phyloP scores from a whole-genome alignment of 768 basidiomycete genomes.

The Leccinellum albellum region DNA sequence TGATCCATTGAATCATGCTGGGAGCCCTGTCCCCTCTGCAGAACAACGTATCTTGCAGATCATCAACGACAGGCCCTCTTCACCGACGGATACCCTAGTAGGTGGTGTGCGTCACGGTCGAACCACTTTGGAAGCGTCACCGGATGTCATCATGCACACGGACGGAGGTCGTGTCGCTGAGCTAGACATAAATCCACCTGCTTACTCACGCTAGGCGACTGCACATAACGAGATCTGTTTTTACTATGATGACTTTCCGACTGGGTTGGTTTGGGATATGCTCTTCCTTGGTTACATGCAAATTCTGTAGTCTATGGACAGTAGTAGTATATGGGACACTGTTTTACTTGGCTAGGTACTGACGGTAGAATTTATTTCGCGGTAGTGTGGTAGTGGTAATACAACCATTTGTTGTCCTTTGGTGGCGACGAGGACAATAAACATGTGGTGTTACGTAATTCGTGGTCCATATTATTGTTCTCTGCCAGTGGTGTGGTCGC shows the following conservation, averaged over 20 bases:
- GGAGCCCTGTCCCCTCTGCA: slow-evolving; percentile 16
- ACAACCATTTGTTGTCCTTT: neutral
- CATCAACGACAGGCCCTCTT: slow-evolving; percentile 21
- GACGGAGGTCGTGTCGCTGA: slow-evolving; percentile 21
- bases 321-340: slow-evolving; percentile 5
- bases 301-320: slow-evolving; percentile 17
- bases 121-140: neutral
- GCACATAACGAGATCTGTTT: neutral
- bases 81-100: slow-evolving; percentile 14
- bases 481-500: slow-evolving; percentile 29
- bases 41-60: slow-evolving; percentile 30
- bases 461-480: neutral
- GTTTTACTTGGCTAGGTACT: slow-evolving; percentile 2
- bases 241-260: slow-evolving; percentile 15
- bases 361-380: neutral
- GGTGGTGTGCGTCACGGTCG: neutral
- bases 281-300: neutral
- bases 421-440: slow-evolving; percentile 25
- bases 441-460: slow-evolving; percentile 17
- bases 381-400: neutral
- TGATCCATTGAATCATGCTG: slow-evolving; percentile 17
- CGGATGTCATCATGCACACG: slow-evolving; percentile 23
- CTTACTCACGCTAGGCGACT: slow-evolving; percentile 21
- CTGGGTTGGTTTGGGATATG: slow-evolving; percentile 5
- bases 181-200: slow-evolving; percentile 14